Evolutionary conservation across 2,329 filamentous ascomycete species (phyloP), one percentile per base, ranked within the genome.

Genomic region (Dactylellina parvicollis): DNA sequence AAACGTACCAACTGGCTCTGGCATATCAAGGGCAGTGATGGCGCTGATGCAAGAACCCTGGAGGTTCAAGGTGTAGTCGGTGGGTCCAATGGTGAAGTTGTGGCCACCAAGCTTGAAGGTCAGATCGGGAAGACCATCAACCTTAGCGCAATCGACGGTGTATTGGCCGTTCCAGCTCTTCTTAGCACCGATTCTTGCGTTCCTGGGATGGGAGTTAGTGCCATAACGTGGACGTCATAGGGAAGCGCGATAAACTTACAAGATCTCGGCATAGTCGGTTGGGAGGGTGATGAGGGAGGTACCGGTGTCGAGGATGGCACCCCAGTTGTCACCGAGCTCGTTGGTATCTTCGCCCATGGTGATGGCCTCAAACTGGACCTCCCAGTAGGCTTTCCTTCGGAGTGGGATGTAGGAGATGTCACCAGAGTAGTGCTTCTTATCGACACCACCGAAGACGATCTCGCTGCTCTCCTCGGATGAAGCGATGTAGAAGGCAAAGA

Each of bases 301-400:
- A 79, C 95, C 95, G 64, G 95, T 99, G 86, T 99, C 95, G 74
- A 99, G 91, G 77, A 99, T 97, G 79, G 92, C 92, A 83, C 95
- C 96, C 62, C 42, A 59, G 28, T 40, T 70, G 92, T 97, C 85
- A 92, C 88, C 94, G 76, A 98, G 89, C 82, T 96, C 90, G 74
- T 93, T 93, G 77, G 88, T 89, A 80, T 91, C 87, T 59, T 93
- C 86, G 78, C 95, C 96, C 76, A 97, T 92, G 64, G 90, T 88
- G 83, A 99, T 95, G 76, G 92, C 86, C 79, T 98, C 90, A 75
- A 99, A 89, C 79, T 98, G 93, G 64, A 99, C 94, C 86, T 99
- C 95, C 95, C 95, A 99, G 87, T 99, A 99, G 54, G 95, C 95
- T 90, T 98, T 98, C 81, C 95, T 92, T 82, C 95, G 92, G 78